Base-by-base conservation (phyloP, 345 rosid genomes). In the Eucalyptus fibrosa region DNA sequence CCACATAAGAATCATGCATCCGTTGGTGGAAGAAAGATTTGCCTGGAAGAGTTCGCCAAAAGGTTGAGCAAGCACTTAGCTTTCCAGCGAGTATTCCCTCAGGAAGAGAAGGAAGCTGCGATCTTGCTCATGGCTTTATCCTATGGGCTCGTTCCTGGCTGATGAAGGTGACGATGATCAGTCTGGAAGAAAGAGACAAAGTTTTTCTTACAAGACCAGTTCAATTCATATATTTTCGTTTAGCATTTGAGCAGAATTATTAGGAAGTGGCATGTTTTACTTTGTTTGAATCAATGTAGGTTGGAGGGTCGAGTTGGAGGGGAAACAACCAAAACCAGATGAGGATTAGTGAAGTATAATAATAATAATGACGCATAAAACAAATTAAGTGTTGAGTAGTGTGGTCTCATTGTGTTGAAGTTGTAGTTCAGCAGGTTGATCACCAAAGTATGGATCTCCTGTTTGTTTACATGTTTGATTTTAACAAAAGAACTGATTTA, bases 101-200 rank as follows among this genome's bases (percentile, higher is more conserved):
- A 96, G 91, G 99, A 96, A 59, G 99, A 97, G 93, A 96, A 97
- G 92, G 99, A 97, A 93, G 99, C 97, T 30, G 99, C 99, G 23
- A 93, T 97, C 91, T 94, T 97, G 83, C 96, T 97, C 53, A 97
- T 97, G 99, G 99, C 99, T 90, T 89, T 97, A 72, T 97, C 99
- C 19, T 94, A 95, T 87, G 99, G 99, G 45, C 92, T 97, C 69
- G 98, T 96, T 87, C 96, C 91, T 42, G 94, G 96, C 65, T 94
- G 92, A 94, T 44, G 87, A 50, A 19, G 45, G 9, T 42, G 26
- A 19, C 28, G 9, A 37, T 18, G 45, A 72, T 72, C 45, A 19
- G 45, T 37, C 28, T 10, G 83, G 45, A 37, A 37, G 83, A 72
- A 37, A 72, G 83, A 72, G 83, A 72, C 28, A 72, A 37, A 37